A percentile compares a stretch with the other conserved stretches of the same genome.
Evolutionary conservation across 352 stramenopile species (phyloP).

Genomic region (Globisporangium recalcitrans): DNA sequence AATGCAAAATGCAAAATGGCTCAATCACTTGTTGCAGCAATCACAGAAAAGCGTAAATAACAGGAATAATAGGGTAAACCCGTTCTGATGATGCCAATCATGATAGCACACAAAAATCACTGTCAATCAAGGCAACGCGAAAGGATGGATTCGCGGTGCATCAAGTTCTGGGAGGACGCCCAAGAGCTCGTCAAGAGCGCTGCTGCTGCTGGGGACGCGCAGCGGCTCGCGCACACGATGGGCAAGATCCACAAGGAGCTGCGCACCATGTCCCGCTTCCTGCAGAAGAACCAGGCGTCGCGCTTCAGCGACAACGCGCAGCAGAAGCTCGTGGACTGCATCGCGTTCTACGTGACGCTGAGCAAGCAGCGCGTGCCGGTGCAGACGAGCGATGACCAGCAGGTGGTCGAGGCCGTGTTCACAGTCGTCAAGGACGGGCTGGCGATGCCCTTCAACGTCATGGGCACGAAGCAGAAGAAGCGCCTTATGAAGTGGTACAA

Average conservation of each 20-base stretch:
- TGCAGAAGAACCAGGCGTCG: constrained; percentile 73
- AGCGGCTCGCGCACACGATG: constrained; percentile 25
- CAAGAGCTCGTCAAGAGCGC: constrained; percentile 39
- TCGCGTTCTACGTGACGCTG: constrained; percentile 63
- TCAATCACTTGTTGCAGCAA: neutral
- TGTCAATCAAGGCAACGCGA: neutral
- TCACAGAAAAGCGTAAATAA: neutral
- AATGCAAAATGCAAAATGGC: neutral
- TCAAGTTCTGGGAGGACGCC: constrained; percentile 76
- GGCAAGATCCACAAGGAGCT: constrained; percentile 71
- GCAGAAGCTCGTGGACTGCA: constrained; percentile 69
- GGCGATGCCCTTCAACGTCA: constrained; percentile 80
- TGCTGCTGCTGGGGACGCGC: constrained; percentile 14
- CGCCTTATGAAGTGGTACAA: constrained; percentile 83
- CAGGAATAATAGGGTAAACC: neutral
- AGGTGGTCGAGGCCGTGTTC: constrained; percentile 56
- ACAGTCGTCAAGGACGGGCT: constrained; percentile 74
- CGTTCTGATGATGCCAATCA: neutral
- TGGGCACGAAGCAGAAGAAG: constrained; percentile 82
- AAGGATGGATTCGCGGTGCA: constrained; percentile 58
- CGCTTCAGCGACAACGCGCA: constrained; percentile 78
- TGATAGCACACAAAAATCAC: neutral
- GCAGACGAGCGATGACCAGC: constrained; percentile 20
- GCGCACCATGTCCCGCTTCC: constrained; percentile 65
- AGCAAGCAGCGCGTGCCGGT: constrained; percentile 35